phyloP scores from a whole-genome alignment of 1,139 yeast species.

The Candida sojae region DNA sequence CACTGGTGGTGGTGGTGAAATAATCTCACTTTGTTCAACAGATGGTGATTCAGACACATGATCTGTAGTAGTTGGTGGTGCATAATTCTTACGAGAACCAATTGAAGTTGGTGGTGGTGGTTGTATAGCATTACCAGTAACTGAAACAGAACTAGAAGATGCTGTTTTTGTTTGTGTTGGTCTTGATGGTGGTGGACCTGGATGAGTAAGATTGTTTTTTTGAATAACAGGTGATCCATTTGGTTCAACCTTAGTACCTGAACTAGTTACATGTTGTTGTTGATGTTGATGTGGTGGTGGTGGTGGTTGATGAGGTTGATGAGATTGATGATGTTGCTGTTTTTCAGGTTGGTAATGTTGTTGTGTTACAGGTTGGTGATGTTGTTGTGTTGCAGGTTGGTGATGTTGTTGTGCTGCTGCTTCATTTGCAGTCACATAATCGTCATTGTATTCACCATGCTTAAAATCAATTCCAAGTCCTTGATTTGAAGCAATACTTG shows the following conservation, averaged over 20 bases:
- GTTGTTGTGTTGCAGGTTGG: too few species aligned
- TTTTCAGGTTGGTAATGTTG: too few species aligned
- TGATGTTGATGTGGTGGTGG: neutral
- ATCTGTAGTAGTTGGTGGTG: neutral
- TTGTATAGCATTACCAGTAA: neutral
- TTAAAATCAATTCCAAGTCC: constrained; percentile 1
- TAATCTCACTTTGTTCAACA: neutral
- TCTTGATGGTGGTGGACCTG: neutral
- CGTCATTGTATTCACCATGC: neutral
- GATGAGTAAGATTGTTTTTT: neutral
- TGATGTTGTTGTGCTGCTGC: too few species aligned
- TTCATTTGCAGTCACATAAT: too few species aligned
- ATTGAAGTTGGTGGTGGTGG: neutral
- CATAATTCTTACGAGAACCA: neutral
- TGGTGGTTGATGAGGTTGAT: too few species aligned
- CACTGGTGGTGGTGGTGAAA: neutral
- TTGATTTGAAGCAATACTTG: constrained; percentile 22
- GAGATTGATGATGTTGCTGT: too few species aligned
- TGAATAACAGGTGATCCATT: neutral
- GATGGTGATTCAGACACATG: neutral
- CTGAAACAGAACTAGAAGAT: neutral
- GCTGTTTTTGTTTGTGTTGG: neutral
- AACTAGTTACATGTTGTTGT: neutral
- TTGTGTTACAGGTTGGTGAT: too few species aligned
- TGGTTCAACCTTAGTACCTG: neutral